Base-by-base conservation (phyloP, 768 basidiomycete genomes). In the Leccinum arenicola region DNA sequence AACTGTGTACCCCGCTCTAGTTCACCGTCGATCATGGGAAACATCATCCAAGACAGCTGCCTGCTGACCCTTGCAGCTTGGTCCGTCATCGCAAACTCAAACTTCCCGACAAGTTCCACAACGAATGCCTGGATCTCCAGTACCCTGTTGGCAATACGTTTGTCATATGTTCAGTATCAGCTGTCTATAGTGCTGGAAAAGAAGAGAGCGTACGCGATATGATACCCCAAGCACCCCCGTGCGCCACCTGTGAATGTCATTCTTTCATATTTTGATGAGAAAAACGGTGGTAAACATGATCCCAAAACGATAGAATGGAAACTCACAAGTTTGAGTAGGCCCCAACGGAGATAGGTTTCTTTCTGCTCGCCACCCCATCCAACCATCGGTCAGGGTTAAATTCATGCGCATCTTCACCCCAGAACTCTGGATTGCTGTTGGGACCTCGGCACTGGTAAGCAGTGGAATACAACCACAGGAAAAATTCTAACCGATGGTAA, bases 61-160 rank as follows among this genome's bases (percentile, higher is more conserved):
- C 74, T 66, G 15, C 68, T 57, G 38, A 80, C 58, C 36, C 57
- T 66, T 43, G 70, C 64, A 23, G 67, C 58, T 36, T 64, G 43
- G 19, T 45, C 43, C 10, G 43, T 45, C 43, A 45, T 45, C 40
- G 64, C 60, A 61, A 86, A 82, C 61, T 85, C 80, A 63, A 87
- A 84, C 62, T 80, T 76, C 36, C 76, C 69, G 38, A 86, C 56
- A 21, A 84, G 71, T 64, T 85, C 84, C 29, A 81, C 43, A 19
- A 45, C 10, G 43, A 45, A 45, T 19, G 43, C 19, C 10, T n/a
- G 19, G 43, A 45, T 19, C 10, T 45, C 43, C 0, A 45, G 9
- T 19, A 45, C 2, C 2, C 49, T 50, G 49, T 50, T 17, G 15
- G 9, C 0, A 25, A 6, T 49, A 23, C 6, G 23, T 49, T 23